These are phyloP conservation scores for Aspergillus pseudotamarii DNA, from an alignment of 2,329 filamentous ascomycete genomes.

Conservation along the genomic window DNA sequence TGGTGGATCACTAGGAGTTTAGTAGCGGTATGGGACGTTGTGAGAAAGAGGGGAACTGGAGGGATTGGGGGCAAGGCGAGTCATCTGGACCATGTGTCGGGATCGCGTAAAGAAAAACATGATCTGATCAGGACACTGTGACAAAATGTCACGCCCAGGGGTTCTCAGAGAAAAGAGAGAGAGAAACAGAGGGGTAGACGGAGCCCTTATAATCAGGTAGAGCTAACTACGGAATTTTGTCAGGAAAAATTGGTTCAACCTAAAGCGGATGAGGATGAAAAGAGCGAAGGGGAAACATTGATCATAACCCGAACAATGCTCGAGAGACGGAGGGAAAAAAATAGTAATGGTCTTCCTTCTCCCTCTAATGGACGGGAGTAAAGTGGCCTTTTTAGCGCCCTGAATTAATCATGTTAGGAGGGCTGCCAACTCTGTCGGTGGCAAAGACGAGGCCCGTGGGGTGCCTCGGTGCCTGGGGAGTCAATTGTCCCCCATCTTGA, in stretches of 20 bases:
- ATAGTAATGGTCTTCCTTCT: not conserved
- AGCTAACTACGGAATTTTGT: not conserved
- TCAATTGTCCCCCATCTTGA: not conserved
- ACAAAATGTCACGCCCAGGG: not conserved
- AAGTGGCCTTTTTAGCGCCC: not conserved
- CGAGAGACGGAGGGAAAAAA: not conserved
- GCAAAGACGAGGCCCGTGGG: not conserved
- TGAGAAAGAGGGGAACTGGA: slow-evolving; percentile 5
- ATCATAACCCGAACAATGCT: not conserved
- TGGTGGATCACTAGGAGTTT: not conserved
- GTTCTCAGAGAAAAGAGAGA: not conserved
- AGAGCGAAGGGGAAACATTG: slow-evolving; percentile 4
- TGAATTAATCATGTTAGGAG: slow-evolving; percentile 8
- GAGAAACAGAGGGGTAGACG: slow-evolving; percentile 8
- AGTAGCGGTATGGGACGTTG: slow-evolving; percentile 5
- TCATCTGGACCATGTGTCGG: slow-evolving; percentile 8
- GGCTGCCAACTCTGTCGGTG: slow-evolving; percentile 6
- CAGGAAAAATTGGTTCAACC: slow-evolving; percentile 3
- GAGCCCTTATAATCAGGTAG: slow-evolving; percentile 12
- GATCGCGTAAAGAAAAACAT: slow-evolving; percentile 4
- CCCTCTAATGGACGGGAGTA: not conserved
- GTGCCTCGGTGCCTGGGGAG: slow-evolving; percentile 9
- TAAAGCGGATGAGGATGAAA: slow-evolving; percentile 3
- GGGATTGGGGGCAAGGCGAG: slow-evolving; percentile 3
- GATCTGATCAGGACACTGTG: not conserved